phyloP scores from a whole-genome alignment of 2,329 filamentous ascomycete genomes.

The Fusarium xylarioides region DNA sequence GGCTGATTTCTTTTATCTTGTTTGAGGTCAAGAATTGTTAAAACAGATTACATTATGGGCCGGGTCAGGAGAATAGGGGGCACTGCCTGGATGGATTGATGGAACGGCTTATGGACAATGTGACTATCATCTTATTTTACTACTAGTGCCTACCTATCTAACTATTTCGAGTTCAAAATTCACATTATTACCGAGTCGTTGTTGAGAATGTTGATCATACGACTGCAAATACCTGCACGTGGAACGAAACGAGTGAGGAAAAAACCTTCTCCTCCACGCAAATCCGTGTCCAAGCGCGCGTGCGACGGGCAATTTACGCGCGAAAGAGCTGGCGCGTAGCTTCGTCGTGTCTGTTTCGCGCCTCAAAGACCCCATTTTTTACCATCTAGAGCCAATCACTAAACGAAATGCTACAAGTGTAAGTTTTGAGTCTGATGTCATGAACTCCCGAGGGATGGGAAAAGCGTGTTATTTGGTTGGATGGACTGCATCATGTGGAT shows the following conservation, averaged over 20 bases:
- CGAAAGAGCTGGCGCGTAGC: slow-evolving; percentile 29
- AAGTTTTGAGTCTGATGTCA: slow-evolving; percentile 21
- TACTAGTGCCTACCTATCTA: slow-evolving; percentile 9
- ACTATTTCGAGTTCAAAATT: not conserved
- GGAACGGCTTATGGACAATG: slow-evolving; percentile 32
- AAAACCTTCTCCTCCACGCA: not conserved
- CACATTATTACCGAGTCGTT: not conserved
- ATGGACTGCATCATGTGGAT: slow-evolving; percentile 6
- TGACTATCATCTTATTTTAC: slow-evolving; percentile 26
- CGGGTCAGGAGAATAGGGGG: slow-evolving; percentile 29
- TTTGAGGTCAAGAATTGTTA: slow-evolving; percentile 25
- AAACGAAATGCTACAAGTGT: not conserved
- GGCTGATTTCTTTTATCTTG: slow-evolving; percentile 26
- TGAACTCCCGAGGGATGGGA: slow-evolving; percentile 24
- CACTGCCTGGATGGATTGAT: slow-evolving; percentile 18
- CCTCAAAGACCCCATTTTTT: slow-evolving; percentile 8
- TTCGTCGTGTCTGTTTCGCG: slow-evolving; percentile 37
- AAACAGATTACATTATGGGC: slow-evolving; percentile 20
- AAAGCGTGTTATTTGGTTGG: slow-evolving; percentile 38
- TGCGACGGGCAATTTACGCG: slow-evolving; percentile 43
- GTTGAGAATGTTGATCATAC: not conserved
- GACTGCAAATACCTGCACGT: not conserved
- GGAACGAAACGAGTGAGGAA: not conserved
- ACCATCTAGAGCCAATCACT: slow-evolving; percentile 34
- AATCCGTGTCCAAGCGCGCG: slow-evolving; percentile 25